These are phyloP conservation scores for Ceriops tagal DNA, from an alignment of 345 rosid species.

Conservation along the genomic window DNA sequence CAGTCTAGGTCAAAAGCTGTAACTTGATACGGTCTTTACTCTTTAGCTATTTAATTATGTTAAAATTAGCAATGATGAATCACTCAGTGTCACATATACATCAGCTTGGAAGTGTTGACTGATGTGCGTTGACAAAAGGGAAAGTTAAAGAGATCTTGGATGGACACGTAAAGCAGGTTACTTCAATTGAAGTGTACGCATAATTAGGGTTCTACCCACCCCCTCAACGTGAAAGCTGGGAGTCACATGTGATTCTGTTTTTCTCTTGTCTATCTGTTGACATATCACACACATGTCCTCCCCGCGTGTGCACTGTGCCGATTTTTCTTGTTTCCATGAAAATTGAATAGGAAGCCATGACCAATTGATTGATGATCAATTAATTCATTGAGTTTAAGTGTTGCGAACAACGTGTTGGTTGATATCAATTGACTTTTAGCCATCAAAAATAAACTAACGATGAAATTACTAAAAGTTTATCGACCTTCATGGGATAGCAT, in stretches of 20 bases:
- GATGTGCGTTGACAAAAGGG: conserved; percentile 32
- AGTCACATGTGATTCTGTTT: conserved; percentile 39
- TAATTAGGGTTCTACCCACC: conserved; percentile 45
- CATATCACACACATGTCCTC: too few species aligned
- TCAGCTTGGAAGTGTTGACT: conserved; percentile 22
- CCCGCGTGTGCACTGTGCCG: not conserved
- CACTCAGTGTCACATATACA: conserved; percentile 22
- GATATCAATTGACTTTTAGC: too few species aligned
- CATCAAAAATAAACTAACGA: too few species aligned
- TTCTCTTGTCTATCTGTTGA: conserved; percentile 4
- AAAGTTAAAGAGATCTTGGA: conserved; percentile 12
- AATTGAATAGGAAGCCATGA: not conserved
- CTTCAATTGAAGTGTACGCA: conserved; percentile 32
- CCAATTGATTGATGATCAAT: too few species aligned
- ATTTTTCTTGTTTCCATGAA: not conserved
- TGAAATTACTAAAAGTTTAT: too few species aligned
- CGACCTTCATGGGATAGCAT: too few species aligned
- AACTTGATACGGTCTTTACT: conserved; percentile 3
- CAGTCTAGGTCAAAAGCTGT: conserved; percentile 32
- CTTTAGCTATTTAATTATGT: not conserved
- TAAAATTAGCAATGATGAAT: conserved; percentile 12
- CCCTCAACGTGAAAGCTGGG: conserved; percentile 45
- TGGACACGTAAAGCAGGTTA: conserved; percentile 26
- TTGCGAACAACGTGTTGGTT: too few species aligned
- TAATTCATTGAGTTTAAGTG: too few species aligned